phyloP scores from a whole-genome alignment of 352 stramenopile genomes.

The Elongisporangium anandrum region DNA sequence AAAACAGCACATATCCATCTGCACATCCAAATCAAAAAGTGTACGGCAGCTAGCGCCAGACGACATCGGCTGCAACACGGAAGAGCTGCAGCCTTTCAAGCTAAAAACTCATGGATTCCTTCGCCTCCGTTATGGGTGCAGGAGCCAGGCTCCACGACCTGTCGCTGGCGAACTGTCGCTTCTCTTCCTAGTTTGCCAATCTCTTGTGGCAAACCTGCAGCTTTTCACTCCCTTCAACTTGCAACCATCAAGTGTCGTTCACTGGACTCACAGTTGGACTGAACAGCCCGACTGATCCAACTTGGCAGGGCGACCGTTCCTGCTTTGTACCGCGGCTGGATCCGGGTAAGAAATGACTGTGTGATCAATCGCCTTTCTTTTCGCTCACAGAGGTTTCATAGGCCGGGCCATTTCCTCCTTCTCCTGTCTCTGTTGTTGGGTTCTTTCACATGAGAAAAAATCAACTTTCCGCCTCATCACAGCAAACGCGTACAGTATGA shows the following conservation, averaged over 20 bases:
- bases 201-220: background rate
- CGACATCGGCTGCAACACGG: background rate
- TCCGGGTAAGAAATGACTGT: background rate
- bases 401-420: background rate
- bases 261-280: background rate
- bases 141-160: background rate
- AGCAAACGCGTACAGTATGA: background rate
- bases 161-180: background rate
- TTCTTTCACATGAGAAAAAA: conserved; percentile 1
- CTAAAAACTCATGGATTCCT: background rate
- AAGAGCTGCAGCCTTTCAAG: background rate
- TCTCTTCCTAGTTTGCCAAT: background rate
- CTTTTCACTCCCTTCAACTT: background rate
- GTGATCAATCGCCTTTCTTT: background rate
- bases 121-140: background rate
- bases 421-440: background rate
- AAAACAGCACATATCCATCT: background rate
- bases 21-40: background rate
- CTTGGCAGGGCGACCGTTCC: background rate
- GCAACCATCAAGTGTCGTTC: background rate
- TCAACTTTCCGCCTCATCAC: background rate
- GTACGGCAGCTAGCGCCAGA: background rate
- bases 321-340: background rate
- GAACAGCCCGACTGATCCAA: background rate
- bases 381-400: background rate